Conservation (phyloP, 1,139 yeast genomes). For the Pneumocystis carinii region DNA sequence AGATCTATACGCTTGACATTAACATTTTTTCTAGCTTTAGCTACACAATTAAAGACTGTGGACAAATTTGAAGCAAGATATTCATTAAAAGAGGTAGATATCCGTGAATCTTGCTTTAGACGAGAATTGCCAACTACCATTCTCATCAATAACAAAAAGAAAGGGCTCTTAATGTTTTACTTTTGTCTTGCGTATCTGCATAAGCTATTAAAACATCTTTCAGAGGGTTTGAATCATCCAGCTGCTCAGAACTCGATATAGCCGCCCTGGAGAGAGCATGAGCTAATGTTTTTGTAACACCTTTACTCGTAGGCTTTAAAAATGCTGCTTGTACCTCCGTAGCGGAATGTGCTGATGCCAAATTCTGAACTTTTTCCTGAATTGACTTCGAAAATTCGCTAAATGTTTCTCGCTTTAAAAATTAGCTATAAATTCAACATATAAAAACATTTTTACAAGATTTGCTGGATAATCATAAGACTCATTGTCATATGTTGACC, state of each 20-base stretch:
- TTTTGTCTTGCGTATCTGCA: conserved; percentile 43
- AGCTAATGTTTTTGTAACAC: conserved; percentile 70
- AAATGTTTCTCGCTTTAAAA: conserved; percentile 40
- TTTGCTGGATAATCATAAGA: conserved; percentile 80
- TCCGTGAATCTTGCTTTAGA: conserved; percentile 65
- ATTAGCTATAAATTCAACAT: not conserved
- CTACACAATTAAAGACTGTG: conserved; percentile 49
- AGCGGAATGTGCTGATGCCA: conserved; percentile 63
- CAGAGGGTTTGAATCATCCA: conserved; percentile 29
- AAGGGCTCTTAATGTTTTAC: not conserved
- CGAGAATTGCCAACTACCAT: conserved; percentile 57
- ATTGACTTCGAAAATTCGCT: conserved; percentile 58
- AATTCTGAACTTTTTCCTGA: conserved; percentile 48
- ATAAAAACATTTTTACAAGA: conserved; percentile 20
- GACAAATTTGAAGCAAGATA: conserved; percentile 51
- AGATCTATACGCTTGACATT: conserved; percentile 66
- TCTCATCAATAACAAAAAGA: not conserved
- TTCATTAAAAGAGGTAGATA: conserved; percentile 54
- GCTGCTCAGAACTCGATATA: conserved; percentile 34
- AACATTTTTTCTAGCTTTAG: conserved; percentile 58
- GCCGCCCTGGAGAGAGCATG: conserved; percentile 76
- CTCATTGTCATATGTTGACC: conserved; percentile 54
- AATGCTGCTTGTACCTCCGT: conserved; percentile 73
- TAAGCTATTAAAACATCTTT: conserved; percentile 37
- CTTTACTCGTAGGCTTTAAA: conserved; percentile 39